Base-by-base conservation (phyloP, 768 basidiomycete species). In the Lentinus brumalis region DNA sequence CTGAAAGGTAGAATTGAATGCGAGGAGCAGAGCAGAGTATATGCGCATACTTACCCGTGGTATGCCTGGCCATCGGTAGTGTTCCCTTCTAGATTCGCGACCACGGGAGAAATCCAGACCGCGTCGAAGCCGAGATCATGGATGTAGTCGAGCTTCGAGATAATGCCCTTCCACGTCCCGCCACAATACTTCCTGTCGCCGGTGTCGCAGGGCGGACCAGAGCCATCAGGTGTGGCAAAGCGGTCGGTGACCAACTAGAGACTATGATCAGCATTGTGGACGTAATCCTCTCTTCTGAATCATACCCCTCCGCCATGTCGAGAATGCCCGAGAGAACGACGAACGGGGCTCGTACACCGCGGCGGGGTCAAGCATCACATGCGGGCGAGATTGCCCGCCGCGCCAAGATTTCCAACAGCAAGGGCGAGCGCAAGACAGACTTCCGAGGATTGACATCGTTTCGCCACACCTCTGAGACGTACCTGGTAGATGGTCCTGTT, bases 81-180 rank as follows among this genome's bases (percentile, higher is more conserved):
- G 50, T 70, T 74, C 1, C 79, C 79, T 30, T 82, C 80, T 39
- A 83, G 70, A 56, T 84, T 84, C 52, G 76, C 67, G 40, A 80
- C 78, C 21, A 84, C 74, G 0, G 85, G 86, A 2, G 83, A 83
- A 53, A 84, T 83, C 84, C 84, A 86, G 31, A 85, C 57, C 15
- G 78, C 84, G 60, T 85, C 83, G 66, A 86, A 86, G 38, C 85
- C 85, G 83, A 86, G 83, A 61, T 75, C 76, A 64, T 83, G 78
- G 56, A 87, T 86, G 68, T 87, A 87, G 72, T 86, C 86, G 51
- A 87, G 79, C 62, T 85, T 80, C 61, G 75, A 73, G 53, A 76
- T 76, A 58, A 85, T 76, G 11, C 81, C 80, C 55, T 75, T 70
- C 80, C 83, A 86, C 1, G 82, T 82, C 5, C 86, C 86, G 32